Percentiles rank a stretch among this genome's conserved stretches.
These are phyloP conservation scores for Arthrobotrys sphaeroides DNA, from an alignment of 2,329 filamentous ascomycete species.

Conservation along the genomic window DNA sequence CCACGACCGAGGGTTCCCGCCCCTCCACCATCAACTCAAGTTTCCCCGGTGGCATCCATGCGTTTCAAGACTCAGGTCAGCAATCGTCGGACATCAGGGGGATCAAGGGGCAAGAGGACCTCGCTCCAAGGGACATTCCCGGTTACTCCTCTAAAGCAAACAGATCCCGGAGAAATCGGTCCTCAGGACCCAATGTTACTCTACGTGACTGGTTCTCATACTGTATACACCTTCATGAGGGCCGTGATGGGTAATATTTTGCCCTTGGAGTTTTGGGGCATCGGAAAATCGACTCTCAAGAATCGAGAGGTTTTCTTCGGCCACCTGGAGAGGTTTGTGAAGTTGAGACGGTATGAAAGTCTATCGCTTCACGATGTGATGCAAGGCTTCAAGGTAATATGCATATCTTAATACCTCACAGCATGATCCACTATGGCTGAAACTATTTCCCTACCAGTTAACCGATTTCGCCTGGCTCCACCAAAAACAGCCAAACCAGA, in stretches of 20 bases:
- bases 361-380: conserved; percentile 80
- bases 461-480: conserved; percentile 77
- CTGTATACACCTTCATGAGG: conserved; percentile 75
- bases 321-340: conserved; percentile 80
- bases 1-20: conserved; percentile 53
- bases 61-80: conserved; percentile 56
- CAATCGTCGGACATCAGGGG: neutral
- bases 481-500: conserved; percentile 60
- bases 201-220: conserved; percentile 13
- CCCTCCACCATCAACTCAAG: neutral
- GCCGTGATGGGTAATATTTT: conserved; percentile 77
- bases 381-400: conserved; percentile 78
- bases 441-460: conserved; percentile 67
- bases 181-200: conserved; percentile 28
- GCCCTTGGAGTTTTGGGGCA: conserved; percentile 78
- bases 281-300: conserved; percentile 64
- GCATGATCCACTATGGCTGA: conserved; percentile 33
- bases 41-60: conserved; percentile 24
- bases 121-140: conserved; percentile 2
- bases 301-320: conserved; percentile 73
- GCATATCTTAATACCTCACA: neutral
- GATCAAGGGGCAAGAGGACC: neutral
- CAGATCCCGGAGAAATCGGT: neutral
- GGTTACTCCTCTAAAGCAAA: neutral
- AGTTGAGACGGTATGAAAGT: conserved; percentile 80